Conservation (phyloP, 768 basidiomycete genomes). For the Mycena kentingensis region DNA sequence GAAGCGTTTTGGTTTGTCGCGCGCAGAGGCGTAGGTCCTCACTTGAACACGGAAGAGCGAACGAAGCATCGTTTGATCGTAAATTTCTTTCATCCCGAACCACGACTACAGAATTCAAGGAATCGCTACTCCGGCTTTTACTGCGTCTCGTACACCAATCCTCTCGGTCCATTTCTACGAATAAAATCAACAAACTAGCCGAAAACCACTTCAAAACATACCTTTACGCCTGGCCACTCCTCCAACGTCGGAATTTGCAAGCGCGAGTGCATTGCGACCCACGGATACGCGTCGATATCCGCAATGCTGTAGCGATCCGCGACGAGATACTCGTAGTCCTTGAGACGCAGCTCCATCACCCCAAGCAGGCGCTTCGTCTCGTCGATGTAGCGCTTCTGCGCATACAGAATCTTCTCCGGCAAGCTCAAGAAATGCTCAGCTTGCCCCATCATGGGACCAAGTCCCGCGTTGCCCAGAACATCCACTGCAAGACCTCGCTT, state of each 20-base stretch:
- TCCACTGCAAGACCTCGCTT: conserved; percentile 48
- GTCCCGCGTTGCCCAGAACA: conserved; percentile 39
- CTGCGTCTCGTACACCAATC: conserved; percentile 35
- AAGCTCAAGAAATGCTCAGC: conserved; percentile 13
- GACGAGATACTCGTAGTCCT: conserved; percentile 47
- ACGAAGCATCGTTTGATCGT: conserved; percentile 9
- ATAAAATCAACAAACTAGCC: background rate
- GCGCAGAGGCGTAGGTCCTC: conserved; percentile 44
- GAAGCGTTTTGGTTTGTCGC: conserved; percentile 27
- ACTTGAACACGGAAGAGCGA: conserved; percentile 22
- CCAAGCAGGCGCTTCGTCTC: conserved; percentile 51
- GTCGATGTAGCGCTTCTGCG: conserved; percentile 41
- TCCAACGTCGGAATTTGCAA: conserved; percentile 38
- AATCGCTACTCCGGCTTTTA: conserved; percentile 9
- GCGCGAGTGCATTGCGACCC: conserved; percentile 34
- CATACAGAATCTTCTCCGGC: conserved; percentile 10
- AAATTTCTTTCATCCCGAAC: conserved; percentile 3
- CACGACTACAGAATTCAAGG: background rate
- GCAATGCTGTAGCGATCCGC: conserved; percentile 44
- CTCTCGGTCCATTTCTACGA: conserved; percentile 43
- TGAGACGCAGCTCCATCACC: conserved; percentile 49
- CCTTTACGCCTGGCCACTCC: conserved; percentile 42
- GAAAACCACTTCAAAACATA: conserved; percentile 16
- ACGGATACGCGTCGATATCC: conserved; percentile 38
- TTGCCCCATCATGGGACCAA: conserved; percentile 23